Evolutionary conservation across 2,329 filamentous ascomycete genomes (phyloP).

Genomic region (Acephala macrosclerotiorum): DNA sequence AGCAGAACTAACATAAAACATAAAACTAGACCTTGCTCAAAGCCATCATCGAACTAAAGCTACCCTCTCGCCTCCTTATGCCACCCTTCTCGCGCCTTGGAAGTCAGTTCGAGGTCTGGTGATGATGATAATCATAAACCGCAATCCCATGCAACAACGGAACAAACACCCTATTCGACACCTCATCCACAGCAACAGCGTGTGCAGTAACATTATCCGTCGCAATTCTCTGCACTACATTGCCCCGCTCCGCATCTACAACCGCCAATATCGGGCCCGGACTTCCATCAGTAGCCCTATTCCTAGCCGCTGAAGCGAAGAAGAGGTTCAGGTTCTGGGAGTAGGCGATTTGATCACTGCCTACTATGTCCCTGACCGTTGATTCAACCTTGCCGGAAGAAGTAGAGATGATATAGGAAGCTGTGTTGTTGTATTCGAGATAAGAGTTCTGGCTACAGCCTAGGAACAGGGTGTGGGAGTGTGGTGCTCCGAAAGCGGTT

Average conservation of each 20-base stretch:
- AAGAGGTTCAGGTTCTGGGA: not conserved
- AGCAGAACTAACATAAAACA: not conserved
- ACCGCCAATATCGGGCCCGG: not conserved
- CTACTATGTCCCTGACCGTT: not conserved
- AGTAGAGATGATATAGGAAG: not conserved
- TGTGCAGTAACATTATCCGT: slow-evolving; percentile 28
- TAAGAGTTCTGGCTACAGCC: not conserved
- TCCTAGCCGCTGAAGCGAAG: not conserved
- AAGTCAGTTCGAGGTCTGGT: not conserved
- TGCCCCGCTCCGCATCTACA: slow-evolving; percentile 9
- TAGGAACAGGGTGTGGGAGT: not conserved
- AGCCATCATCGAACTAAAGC: not conserved
- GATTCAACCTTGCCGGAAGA: not conserved
- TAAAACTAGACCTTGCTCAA: not conserved
- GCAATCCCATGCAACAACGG: slow-evolving; percentile 21
- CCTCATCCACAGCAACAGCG: slow-evolving; percentile 21
- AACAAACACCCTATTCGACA: slow-evolving; percentile 18
- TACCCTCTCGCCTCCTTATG: not conserved
- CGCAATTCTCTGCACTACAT: slow-evolving; percentile 20
- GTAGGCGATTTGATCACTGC: not conserved
- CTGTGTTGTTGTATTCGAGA: not conserved
- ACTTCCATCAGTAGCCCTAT: not conserved
- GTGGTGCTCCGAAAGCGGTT: not conserved
- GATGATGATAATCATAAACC: slow-evolving; percentile 15
- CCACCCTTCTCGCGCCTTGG: not conserved